Evolutionary conservation across 164 flowering plant genomes (phyloP).

Genomic region (Sedum album): DNA sequence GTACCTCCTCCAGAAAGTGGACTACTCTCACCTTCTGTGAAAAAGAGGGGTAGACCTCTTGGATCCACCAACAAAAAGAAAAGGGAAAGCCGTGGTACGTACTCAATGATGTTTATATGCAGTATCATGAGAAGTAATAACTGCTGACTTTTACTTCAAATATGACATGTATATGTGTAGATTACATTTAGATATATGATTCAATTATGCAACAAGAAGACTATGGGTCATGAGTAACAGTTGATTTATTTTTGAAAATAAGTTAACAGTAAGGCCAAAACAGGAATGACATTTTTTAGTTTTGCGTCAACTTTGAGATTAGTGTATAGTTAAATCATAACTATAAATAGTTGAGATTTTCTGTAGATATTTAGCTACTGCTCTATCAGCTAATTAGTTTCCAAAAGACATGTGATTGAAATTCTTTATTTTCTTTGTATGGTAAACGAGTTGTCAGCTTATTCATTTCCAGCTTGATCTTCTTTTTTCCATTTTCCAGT

Average conservation of each 20-base stretch:
- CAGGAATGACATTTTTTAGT: neutral
- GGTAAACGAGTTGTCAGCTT: neutral
- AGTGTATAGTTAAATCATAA: neutral
- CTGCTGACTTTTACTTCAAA: neutral
- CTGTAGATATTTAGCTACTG: neutral
- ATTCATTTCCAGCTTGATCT: no score
- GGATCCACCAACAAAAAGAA: slow-evolving; percentile 68
- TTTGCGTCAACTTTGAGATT: neutral
- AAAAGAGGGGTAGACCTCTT: slow-evolving; percentile 74
- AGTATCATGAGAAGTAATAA: neutral
- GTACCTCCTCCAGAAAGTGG: slow-evolving; percentile 13
- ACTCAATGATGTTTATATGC: neutral
- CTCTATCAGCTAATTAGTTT: neutral
- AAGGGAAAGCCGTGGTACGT: slow-evolving; percentile 48
- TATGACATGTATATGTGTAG: no score
- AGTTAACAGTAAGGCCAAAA: neutral
- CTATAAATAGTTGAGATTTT: neutral
- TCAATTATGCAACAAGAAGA: neutral
- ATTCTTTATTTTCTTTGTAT: neutral
- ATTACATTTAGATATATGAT: no score
- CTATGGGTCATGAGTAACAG: no score
- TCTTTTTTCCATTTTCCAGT: neutral
- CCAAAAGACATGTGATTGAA: neutral
- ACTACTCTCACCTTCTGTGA: slow-evolving; percentile 30
- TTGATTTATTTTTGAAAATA: no score